phyloP scores from a whole-genome alignment of 1,284 basidiomycete genomes.

The Chondrostereum purpureum region DNA sequence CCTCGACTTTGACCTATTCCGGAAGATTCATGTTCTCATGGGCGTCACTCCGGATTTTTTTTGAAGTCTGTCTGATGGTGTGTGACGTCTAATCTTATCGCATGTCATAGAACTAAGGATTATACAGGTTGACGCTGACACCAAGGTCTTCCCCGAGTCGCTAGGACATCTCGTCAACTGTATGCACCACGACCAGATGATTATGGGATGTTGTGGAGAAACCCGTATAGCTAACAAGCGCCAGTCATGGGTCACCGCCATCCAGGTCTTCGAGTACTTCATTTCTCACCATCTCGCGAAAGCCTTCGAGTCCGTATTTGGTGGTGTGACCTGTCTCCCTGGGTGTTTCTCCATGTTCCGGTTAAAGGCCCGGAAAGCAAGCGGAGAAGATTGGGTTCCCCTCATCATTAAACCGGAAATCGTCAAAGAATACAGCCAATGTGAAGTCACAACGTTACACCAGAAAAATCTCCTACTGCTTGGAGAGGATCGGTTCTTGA shows the following conservation, averaged over 20 bases:
- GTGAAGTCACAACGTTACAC: slow-evolving; percentile 88
- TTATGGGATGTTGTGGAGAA: slow-evolving; percentile 99
- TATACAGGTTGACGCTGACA: slow-evolving; percentile 94
- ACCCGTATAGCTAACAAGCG: slow-evolving; percentile 98
- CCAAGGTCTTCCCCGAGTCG: slow-evolving; percentile 85
- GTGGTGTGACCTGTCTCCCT: slow-evolving; percentile 97
- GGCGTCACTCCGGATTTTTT: slow-evolving; percentile 99
- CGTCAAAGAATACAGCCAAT: slow-evolving; percentile 94
- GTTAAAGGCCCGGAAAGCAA: slow-evolving; percentile 84
- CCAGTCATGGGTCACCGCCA: slow-evolving; percentile 95
- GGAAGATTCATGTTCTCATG: slow-evolving; percentile 94
- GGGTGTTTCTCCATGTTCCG: slow-evolving; percentile 99
- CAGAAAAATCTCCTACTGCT: slow-evolving; percentile 96
- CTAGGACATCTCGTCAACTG: slow-evolving; percentile 87
- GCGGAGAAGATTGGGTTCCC: slow-evolving; percentile 95
- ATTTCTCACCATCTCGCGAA: slow-evolving; percentile 98
- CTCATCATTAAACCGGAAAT: slow-evolving; percentile 97
- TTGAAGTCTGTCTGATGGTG: slow-evolving; percentile 97
- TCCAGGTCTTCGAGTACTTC: slow-evolving; percentile 98
- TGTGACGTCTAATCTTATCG: slow-evolving; percentile 55
- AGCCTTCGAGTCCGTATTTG: slow-evolving; percentile 98
- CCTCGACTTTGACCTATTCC: slow-evolving; percentile 96
- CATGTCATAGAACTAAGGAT: neutral
- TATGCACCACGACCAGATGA: slow-evolving; percentile 97
- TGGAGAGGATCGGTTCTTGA: slow-evolving; percentile 98